Conservation (phyloP, 2,329 filamentous ascomycete genomes). For the Aaosphaeria arxii region DNA sequence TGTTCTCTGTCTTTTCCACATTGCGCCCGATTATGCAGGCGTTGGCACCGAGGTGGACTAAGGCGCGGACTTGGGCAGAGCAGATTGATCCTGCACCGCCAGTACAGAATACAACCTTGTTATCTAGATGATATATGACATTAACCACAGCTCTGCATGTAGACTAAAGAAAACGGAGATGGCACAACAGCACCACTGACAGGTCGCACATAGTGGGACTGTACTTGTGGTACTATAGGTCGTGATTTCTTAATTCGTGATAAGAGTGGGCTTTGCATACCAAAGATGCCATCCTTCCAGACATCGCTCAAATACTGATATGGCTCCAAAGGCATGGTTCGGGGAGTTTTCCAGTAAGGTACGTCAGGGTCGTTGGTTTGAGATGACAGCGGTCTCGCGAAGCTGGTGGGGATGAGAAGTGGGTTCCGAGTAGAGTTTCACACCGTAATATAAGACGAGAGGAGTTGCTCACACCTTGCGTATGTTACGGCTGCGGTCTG, state of each 20-base stretch:
- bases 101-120: constrained; percentile 91
- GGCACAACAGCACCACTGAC: no score
- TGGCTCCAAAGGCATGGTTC: constrained; percentile 65
- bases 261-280: constrained; percentile 45
- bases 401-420: no score
- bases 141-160: not conserved
- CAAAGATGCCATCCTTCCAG: constrained; percentile 86
- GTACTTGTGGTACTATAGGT: no score
- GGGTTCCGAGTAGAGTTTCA: no score
- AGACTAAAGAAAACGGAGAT: not conserved
- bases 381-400: no score
- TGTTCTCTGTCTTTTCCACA: constrained; percentile 77
- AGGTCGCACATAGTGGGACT: no score
- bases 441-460: not conserved
- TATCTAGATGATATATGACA: constrained; percentile 51
- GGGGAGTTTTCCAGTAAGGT: constrained; percentile 13
- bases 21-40: constrained; percentile 93
- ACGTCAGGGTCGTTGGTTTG: constrained; percentile 2
- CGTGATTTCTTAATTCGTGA: no score
- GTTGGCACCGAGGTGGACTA: constrained; percentile 87
- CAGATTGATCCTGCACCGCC: constrained; percentile 93
- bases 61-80: constrained; percentile 85
- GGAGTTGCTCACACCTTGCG: constrained; percentile 2
- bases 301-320: constrained; percentile 76
- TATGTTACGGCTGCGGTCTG: not conserved